phyloP scores from a whole-genome alignment of 1,284 basidiomycete genomes.

The Moesziomyces globuligerus region DNA sequence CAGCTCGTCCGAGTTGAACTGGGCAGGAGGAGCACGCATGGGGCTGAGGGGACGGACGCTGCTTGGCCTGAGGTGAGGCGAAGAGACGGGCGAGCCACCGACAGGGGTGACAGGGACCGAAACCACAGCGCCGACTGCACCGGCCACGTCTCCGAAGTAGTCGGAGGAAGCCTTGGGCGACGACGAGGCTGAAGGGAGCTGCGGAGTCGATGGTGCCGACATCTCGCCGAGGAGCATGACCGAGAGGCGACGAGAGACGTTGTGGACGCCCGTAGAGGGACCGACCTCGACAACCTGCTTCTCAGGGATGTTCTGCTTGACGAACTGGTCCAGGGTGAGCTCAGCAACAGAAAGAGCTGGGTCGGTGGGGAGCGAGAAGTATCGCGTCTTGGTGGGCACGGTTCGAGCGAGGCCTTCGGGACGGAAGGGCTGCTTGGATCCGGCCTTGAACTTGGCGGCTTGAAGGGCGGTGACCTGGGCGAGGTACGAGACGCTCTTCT shows the following conservation, averaged over 20 bases:
- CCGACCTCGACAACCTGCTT: conserved; percentile 27
- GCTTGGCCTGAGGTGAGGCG: conserved; percentile 21
- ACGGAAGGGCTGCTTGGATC: conserved; percentile 32
- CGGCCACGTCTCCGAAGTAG: conserved; percentile 27
- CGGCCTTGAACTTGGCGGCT: conserved; percentile 43
- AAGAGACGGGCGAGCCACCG: conserved; percentile 18
- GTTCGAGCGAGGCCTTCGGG: conserved; percentile 19
- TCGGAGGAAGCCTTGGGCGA: conserved; percentile 24
- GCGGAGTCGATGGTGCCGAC: conserved; percentile 21
- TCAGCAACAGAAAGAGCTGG: conserved; percentile 30
- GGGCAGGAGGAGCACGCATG: conserved; percentile 31
- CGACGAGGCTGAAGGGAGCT: conserved; percentile 12
- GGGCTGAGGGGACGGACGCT: conserved; percentile 38
- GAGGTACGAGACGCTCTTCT: conserved; percentile 41
- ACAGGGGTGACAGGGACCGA: conserved; percentile 23
- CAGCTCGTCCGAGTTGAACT: conserved; percentile 39
- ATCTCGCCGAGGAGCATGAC: conserved; percentile 34
- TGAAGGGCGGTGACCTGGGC: conserved; percentile 42
- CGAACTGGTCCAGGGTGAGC: conserved; percentile 39
- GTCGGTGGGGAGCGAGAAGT: conserved; percentile 47
- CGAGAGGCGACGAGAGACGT: conserved; percentile 42
- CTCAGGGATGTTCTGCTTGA: conserved; percentile 42
- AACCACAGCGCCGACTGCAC: conserved; percentile 18
- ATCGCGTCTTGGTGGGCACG: conserved; percentile 37
- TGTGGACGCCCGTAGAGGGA: conserved; percentile 21